These are phyloP conservation scores for Globomyces sp. DNA, from an alignment of 371 early-diverging fungal genomes.

Conservation along the genomic window DNA sequence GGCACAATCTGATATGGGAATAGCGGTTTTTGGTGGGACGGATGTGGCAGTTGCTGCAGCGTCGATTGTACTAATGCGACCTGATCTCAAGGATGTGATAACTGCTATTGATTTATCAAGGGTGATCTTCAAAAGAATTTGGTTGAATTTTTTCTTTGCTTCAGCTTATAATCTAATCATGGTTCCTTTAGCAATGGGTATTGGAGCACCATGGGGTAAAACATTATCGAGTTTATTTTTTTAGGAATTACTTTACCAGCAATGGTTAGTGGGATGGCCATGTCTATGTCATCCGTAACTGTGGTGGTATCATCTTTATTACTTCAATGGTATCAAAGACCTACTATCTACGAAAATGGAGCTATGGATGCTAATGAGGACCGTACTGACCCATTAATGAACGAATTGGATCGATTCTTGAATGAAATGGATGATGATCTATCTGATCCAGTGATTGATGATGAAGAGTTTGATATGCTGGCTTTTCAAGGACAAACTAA, in stretches of 20 bases:
- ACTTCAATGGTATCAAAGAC: slow-evolving; percentile 52
- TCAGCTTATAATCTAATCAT: slow-evolving; percentile 83
- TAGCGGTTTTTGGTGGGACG: slow-evolving; percentile 89
- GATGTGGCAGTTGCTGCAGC: slow-evolving; percentile 96
- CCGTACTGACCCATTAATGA: neutral
- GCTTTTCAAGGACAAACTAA: no score
- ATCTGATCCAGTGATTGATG: no score
- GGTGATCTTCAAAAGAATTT: slow-evolving; percentile 80
- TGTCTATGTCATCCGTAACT: slow-evolving; percentile 91
- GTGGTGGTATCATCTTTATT: slow-evolving; percentile 87
- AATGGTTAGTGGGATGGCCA: slow-evolving; percentile 90
- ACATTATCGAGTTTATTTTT: neutral
- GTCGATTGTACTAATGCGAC: slow-evolving; percentile 63
- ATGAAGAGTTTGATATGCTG: no score
- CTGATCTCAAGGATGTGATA: slow-evolving; percentile 81
- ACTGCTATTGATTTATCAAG: slow-evolving; percentile 80
- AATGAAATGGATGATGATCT: no score
- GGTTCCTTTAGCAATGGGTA: slow-evolving; percentile 94
- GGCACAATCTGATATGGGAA: slow-evolving; percentile 91
- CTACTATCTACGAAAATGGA: slow-evolving; percentile 10
- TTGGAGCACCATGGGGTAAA: slow-evolving; percentile 73
- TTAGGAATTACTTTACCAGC: slow-evolving; percentile 74
- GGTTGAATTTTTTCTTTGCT: slow-evolving; percentile 86
- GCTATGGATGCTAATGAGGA: neutral
- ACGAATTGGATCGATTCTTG: neutral